Conservation (phyloP, 1,139 yeast genomes). For the Kodamaea ohmeri region DNA sequence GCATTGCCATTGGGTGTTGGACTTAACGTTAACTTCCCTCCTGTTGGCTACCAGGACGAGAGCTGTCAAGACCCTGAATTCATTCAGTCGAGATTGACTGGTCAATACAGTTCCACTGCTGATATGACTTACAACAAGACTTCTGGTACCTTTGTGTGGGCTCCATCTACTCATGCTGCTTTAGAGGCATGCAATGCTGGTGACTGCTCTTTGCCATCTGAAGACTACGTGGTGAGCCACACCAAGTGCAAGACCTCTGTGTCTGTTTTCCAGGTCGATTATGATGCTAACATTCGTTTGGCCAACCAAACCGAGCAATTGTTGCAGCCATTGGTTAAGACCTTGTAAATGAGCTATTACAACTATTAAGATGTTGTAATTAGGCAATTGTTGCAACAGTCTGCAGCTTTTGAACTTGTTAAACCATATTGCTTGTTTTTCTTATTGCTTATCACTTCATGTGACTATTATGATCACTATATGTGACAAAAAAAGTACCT, state of each 20-base stretch:
- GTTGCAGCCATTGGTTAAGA: conserved; percentile 22
- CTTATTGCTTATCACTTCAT: no score
- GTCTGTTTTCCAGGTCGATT: conserved; percentile 41
- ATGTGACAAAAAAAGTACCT: background rate
- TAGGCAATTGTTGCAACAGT: no score
- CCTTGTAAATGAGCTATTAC: conserved; percentile 6
- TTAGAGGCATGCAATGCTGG: conserved; percentile 32
- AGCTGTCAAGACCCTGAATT: conserved; percentile 39
- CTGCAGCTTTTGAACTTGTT: background rate
- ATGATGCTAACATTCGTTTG: conserved; percentile 35
- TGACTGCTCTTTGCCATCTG: conserved; percentile 38
- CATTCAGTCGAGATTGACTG: conserved; percentile 39
- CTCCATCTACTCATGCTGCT: conserved; percentile 16
- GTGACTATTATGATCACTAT: no score
- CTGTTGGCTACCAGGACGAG: conserved; percentile 33
- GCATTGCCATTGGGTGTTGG: conserved; percentile 46
- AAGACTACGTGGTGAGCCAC: conserved; percentile 23
- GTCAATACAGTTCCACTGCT: conserved; percentile 32
- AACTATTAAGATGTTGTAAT: no score
- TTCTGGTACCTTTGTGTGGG: conserved; percentile 24
- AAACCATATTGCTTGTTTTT: no score
- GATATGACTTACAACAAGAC: conserved; percentile 32
- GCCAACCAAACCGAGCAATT: conserved; percentile 25
- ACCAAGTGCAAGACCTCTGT: conserved; percentile 34
- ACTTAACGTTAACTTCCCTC: conserved; percentile 48